Evolutionary conservation across 768 basidiomycete genomes (phyloP), one percentile per base, ranked within the genome.

Genomic region (Leucogyrophana mollusca): DNA sequence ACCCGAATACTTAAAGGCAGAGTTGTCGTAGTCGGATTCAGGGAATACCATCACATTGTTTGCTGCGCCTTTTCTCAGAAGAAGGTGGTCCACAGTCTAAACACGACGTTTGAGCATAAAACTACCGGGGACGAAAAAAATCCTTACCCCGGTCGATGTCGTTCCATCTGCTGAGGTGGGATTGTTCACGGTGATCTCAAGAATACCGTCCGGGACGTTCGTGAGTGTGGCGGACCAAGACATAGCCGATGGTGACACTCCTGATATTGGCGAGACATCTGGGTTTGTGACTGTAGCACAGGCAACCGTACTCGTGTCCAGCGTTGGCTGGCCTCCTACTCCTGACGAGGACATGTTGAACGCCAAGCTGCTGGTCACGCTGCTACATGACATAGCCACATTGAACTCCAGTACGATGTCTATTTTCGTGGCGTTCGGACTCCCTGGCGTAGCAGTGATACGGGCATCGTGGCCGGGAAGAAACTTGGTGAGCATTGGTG

Each of bases 21-120:
- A 65, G 16, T 65, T 72, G 62, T 87, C 83, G 61, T 92, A 94
- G 59, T 94, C 91, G 33, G 81, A 77, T 17, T 78, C 73, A 0
- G 90, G 89, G 76, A 87, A 94, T n/a, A 96, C 83, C 73, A 96
- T 84, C 16, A 86, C 77, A 58, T 96, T 95, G 56, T 78, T 64
- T 2, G 77, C 49, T 11, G 74, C 56, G 33, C 94, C 94, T 65
- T 94, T 94, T 55, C 94, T 81, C 46, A 95, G 53, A 27, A 95
- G 64, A 23, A 95, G 70, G 58, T 85, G 87, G 63, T 95, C 93
- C 30, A 73, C 67, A n/a, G 74, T 67, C 82, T 87, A 59, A 32
- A 38, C 38, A 42, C 41, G 6, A 39, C 22, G 39, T 53, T 56
- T 51, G n/a, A 9, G 30, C 30, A 39, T 42, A 38, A 9, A 24